Conservation (phyloP, 129 eudicot species). For the Rutidosis leptorrhynchoides region DNA sequence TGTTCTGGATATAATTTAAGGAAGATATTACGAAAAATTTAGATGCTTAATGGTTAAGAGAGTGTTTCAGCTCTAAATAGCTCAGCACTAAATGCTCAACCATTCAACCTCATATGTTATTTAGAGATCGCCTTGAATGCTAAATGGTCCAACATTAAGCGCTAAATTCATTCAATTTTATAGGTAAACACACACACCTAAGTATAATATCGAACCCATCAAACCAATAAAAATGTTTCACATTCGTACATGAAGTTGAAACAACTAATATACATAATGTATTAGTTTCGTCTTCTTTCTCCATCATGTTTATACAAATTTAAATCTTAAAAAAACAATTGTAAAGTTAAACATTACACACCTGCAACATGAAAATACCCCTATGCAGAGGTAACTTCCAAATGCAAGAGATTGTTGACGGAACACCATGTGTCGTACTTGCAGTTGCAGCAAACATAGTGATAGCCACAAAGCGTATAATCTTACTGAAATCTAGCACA, state of each 20-base stretch:
- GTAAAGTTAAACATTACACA: slow-evolving; percentile 4
- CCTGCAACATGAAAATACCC: slow-evolving; percentile 2
- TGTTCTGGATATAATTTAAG: too few species aligned
- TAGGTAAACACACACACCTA: too few species aligned
- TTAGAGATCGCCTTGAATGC: too few species aligned
- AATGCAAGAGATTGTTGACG: neutral
- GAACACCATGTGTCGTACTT: neutral
- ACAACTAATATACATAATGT: slow-evolving; percentile 6
- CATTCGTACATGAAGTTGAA: neutral
- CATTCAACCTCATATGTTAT: too few species aligned
- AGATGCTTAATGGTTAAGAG: too few species aligned
- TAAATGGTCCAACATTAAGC: too few species aligned
- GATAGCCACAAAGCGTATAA: neutral
- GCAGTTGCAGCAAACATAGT: neutral
- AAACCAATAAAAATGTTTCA: neutral
- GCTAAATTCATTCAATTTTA: too few species aligned
- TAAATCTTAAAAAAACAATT: neutral
- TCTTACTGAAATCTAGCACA: slow-evolving; percentile 7
- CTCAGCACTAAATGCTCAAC: too few species aligned
- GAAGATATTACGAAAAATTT: too few species aligned
- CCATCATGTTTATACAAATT: slow-evolving; percentile 11
- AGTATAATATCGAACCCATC: neutral
- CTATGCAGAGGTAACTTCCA: neutral
- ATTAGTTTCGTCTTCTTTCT: neutral
- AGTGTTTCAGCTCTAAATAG: too few species aligned